phyloP scores from a whole-genome alignment of 2,329 filamentous ascomycete species.

The Dendryphion nanum region DNA sequence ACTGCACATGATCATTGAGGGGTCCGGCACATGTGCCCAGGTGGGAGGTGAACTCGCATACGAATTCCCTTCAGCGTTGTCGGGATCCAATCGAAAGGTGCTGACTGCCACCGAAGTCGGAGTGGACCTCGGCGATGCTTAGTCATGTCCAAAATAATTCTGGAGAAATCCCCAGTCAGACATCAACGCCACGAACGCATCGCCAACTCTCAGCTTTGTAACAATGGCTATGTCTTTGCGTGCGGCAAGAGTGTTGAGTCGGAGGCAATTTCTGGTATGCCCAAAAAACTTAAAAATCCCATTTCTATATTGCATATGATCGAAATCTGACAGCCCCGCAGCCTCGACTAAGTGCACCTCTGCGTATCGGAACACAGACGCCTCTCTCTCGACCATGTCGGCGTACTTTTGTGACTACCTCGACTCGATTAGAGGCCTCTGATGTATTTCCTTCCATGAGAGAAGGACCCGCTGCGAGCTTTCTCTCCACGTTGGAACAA shows the following conservation, averaged over 20 bases:
- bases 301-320: no score
- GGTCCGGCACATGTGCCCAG: conserved; percentile 20
- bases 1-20: conserved; percentile 13
- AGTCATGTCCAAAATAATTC: conserved; percentile 20
- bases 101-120: conserved; percentile 35
- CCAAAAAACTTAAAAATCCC: neutral
- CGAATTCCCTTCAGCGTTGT: no score
- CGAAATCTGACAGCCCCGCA: no score
- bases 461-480: conserved; percentile 60
- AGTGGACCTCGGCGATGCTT: conserved; percentile 11
- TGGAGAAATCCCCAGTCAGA: conserved; percentile 17
- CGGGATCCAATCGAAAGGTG: conserved; percentile 27
- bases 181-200: conserved; percentile 16
- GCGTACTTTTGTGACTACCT: conserved; percentile 25
- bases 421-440: conserved; percentile 20
- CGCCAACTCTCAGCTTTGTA: conserved; percentile 5
- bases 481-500: conserved; percentile 67
- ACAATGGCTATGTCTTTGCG: conserved; percentile 40
- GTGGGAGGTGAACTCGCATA: no score
- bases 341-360: neutral
- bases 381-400: conserved; percentile 20
- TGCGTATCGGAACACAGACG: conserved; percentile 15
- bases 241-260: conserved; percentile 31
- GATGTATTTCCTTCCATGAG: conserved; percentile 62
- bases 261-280: conserved; percentile 29